These are phyloP conservation scores for Yamadazyma diddensiae DNA, from an alignment of 1,139 yeast species.

Conservation along the genomic window DNA sequence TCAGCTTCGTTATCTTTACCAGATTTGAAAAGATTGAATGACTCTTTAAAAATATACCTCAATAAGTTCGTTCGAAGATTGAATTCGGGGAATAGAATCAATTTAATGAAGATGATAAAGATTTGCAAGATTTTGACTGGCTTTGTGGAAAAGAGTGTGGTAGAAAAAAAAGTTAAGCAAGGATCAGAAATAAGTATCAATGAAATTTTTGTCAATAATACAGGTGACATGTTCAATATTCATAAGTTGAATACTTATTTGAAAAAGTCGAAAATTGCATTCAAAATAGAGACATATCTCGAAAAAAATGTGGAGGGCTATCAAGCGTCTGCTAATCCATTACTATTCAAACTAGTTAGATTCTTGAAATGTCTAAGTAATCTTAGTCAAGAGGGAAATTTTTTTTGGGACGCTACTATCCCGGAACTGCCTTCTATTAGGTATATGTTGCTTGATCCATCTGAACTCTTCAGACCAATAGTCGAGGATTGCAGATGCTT, in stretches of 20 bases:
- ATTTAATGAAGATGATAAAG: conserved; percentile 61
- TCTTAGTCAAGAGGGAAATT: conserved; percentile 78
- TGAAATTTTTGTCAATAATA: conserved; percentile 55
- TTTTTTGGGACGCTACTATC: conserved; percentile 56
- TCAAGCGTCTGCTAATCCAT: conserved; percentile 42
- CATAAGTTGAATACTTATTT: conserved; percentile 66
- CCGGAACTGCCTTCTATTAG: conserved; percentile 37
- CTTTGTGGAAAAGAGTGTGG: conserved; percentile 33
- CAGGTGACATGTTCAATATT: conserved; percentile 71
- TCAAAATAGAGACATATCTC: conserved; percentile 75
- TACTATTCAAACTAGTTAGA: conserved; percentile 61
- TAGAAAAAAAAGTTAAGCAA: conserved; percentile 31
- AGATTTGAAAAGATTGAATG: conserved; percentile 46
- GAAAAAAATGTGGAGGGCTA: conserved; percentile 26
- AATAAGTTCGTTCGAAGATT: conserved; percentile 59
- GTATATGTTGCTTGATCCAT: conserved; percentile 81
- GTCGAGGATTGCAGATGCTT: conserved; percentile 69
- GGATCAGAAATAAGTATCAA: conserved; percentile 54
- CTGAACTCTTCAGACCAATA: conserved; percentile 63
- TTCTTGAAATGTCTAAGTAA: conserved; percentile 68
- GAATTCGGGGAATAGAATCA: conserved; percentile 72
- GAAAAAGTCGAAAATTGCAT: conserved; percentile 71
- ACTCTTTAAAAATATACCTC: conserved; percentile 53
- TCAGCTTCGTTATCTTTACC: conserved; percentile 55
- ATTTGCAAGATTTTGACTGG: conserved; percentile 50